phyloP scores from a whole-genome alignment of 2,329 filamentous ascomycete genomes.

The Botrytis galanthina region DNA sequence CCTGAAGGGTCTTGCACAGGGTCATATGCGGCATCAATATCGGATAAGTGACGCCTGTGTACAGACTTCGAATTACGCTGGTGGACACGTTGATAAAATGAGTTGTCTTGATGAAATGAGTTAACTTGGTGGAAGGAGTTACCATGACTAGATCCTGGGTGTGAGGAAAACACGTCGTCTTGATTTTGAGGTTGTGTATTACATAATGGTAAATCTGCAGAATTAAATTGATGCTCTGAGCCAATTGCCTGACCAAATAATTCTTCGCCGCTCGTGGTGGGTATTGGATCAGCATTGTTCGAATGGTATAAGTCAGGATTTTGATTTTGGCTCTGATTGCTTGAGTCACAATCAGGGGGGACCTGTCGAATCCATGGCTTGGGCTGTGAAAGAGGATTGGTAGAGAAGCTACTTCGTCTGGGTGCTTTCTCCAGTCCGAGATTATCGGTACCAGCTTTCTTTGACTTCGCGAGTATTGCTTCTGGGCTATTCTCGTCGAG shows the following conservation, averaged over 20 bases:
- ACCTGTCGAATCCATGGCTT: conserved; percentile 34
- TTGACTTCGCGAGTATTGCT: conserved; percentile 27
- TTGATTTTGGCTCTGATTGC: conserved; percentile 1
- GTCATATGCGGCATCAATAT: neutral
- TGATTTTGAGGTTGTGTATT: conserved; percentile 23
- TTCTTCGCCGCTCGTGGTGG: conserved; percentile 23
- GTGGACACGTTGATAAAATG: neutral
- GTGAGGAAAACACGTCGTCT: conserved; percentile 33
- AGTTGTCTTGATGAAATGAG: neutral
- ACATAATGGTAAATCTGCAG: conserved; percentile 25
- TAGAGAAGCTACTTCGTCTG: conserved; percentile 26
- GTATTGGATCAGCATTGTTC: conserved; percentile 21
- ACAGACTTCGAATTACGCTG: conserved; percentile 4
- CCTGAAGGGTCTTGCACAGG: conserved; percentile 14
- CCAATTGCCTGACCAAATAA: conserved; percentile 24
- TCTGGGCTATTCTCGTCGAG: conserved; percentile 44
- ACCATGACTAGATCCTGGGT: conserved; percentile 4
- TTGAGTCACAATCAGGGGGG: conserved; percentile 20
- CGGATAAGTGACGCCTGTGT: neutral
- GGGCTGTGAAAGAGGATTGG: conserved; percentile 21
- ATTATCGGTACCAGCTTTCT: conserved; percentile 28
- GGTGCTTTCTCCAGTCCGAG: conserved; percentile 21
- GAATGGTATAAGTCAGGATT: conserved; percentile 23
- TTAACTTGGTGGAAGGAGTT: neutral
- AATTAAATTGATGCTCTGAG: conserved; percentile 30